Conservation (phyloP, 371 early-diverging fungal species). For the Rhizomucor pusillus region DNA sequence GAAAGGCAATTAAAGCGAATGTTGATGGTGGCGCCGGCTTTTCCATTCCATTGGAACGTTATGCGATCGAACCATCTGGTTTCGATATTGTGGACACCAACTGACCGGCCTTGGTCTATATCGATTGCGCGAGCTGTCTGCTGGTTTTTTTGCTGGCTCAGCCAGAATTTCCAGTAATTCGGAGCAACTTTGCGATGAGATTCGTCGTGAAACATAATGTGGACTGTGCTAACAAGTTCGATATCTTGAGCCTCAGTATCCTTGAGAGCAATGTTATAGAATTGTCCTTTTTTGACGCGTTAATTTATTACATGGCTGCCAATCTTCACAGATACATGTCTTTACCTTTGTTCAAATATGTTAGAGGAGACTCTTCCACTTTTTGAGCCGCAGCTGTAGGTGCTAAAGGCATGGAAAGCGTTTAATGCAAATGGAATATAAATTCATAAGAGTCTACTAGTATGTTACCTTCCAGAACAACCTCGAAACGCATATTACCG, state of each 20-base stretch:
- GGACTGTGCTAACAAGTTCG: constrained; percentile 56
- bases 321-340: no score
- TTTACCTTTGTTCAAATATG: constrained; percentile 60
- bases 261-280: constrained; percentile 48
- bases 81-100: constrained; percentile 46
- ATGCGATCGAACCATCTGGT: constrained; percentile 61
- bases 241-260: constrained; percentile 47
- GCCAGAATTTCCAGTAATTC: constrained; percentile 78
- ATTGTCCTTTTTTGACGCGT: constrained; percentile 45
- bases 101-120: constrained; percentile 29
- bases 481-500: no score
- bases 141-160: constrained; percentile 65
- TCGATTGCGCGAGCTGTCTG: constrained; percentile 60
- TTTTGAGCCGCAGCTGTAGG: constrained; percentile 57
- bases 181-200: constrained; percentile 68
- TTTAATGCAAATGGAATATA: no score
- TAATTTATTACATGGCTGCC: not conserved
- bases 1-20: constrained; percentile 71
- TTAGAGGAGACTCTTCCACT: constrained; percentile 51
- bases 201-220: constrained; percentile 73
- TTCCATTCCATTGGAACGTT: constrained; percentile 66
- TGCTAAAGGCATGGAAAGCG: constrained; percentile 8
- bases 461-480: no score
- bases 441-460: no score
- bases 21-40: constrained; percentile 57